Percentiles rank a stretch among this genome's conserved stretches.
Evolutionary conservation across 352 stramenopile genomes (phyloP).

Genomic region (Pythium chondricola): DNA sequence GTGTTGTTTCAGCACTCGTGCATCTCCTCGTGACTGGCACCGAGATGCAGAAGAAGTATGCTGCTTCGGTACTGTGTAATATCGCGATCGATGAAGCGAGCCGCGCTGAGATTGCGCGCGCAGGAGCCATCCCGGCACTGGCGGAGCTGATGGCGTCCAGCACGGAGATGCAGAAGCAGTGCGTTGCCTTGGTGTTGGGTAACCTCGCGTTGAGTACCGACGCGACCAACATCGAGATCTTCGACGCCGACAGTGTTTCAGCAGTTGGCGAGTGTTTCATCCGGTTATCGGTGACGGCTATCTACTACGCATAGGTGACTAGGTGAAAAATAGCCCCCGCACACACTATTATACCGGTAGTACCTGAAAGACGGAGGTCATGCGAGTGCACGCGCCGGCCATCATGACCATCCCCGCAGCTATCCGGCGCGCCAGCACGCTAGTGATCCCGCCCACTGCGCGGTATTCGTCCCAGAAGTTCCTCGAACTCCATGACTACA

Average conservation of each 20-base stretch:
- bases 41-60: not conserved
- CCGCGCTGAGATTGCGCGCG: not conserved
- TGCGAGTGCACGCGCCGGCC: too few species aligned
- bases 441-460: not conserved
- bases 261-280: too few species aligned
- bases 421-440: too few species aligned
- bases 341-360: too few species aligned
- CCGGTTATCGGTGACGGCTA: too few species aligned
- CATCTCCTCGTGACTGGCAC: not conserved
- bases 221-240: too few species aligned
- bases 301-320: too few species aligned
- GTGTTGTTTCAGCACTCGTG: not conserved
- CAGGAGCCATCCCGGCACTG: not conserved
- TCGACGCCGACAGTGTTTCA: too few species aligned
- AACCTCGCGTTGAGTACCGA: too few species aligned
- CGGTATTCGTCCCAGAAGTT: constrained; percentile 4
- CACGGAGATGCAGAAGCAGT: not conserved
- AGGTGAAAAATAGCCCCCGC: too few species aligned
- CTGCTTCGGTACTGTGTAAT: not conserved
- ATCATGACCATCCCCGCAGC: too few species aligned
- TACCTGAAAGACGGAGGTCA: too few species aligned
- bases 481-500: constrained; percentile 1
- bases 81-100: not conserved
- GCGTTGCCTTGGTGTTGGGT: not conserved
- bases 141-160: not conserved